Conservation (phyloP, 2,329 filamentous ascomycete genomes). For the Alternaria incomplexa region DNA sequence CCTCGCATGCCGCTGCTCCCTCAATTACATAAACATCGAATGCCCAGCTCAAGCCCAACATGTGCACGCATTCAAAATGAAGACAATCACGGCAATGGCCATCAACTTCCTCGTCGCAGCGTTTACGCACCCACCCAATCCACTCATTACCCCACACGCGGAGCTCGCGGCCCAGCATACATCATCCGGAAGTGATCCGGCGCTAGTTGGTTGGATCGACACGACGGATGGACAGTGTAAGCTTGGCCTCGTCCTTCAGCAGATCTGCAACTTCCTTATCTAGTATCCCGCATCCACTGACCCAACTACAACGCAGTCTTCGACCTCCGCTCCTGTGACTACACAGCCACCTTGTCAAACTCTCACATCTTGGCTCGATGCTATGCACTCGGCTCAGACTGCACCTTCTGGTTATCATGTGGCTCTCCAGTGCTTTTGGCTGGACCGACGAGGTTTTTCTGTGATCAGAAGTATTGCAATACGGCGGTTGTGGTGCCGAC, state of each 20-base stretch:
- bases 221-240: constrained; percentile 22
- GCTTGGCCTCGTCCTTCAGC: not conserved
- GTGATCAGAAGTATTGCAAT: constrained; percentile 32
- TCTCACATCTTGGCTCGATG: constrained; percentile 29
- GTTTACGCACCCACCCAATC: not conserved
- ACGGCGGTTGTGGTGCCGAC: constrained; percentile 29
- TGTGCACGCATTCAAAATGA: not conserved
- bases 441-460: constrained; percentile 25
- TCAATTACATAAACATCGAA: not conserved
- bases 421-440: constrained; percentile 24
- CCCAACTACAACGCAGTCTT: constrained; percentile 13
- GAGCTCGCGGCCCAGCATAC: constrained; percentile 25
- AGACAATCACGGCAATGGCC: not conserved
- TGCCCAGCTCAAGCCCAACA: not conserved
- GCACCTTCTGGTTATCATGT: constrained; percentile 31
- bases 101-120: not conserved
- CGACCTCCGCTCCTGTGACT: constrained; percentile 32
- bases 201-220: constrained; percentile 30
- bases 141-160: constrained; percentile 25
- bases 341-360: constrained; percentile 27
- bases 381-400: constrained; percentile 17
- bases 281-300: not conserved
- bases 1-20: not conserved
- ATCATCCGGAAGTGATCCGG: constrained; percentile 16
- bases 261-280: not conserved